Evolutionary conservation across 352 stramenopile genomes (phyloP).

Genomic region (Plasmopara muralis): DNA sequence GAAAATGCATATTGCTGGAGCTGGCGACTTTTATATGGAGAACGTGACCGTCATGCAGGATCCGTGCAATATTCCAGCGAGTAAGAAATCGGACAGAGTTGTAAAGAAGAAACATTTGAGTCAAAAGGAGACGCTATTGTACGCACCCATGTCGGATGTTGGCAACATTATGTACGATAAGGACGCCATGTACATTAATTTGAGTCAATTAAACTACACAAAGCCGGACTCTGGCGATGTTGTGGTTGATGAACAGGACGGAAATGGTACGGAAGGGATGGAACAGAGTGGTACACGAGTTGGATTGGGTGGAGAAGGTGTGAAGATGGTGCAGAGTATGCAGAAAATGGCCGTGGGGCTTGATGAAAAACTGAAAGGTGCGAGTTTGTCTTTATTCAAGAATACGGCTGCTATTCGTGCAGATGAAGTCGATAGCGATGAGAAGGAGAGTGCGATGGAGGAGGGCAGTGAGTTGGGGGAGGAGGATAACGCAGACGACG

Average conservation of each 20-base stretch:
- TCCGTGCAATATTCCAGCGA: constrained; percentile 91
- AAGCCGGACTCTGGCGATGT: constrained; percentile 85
- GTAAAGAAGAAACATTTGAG: constrained; percentile 86
- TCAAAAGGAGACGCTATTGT: constrained; percentile 92
- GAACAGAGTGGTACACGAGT: constrained; percentile 26
- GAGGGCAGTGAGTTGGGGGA: too few relatives aligned
- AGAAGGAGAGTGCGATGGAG: constrained; percentile 32
- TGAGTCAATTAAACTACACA: constrained; percentile 92
- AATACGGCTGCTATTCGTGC: constrained; percentile 79
- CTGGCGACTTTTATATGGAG: constrained; percentile 96
- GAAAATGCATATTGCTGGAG: constrained; percentile 97
- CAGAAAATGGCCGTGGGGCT: constrained; percentile 88
- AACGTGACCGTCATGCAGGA: constrained; percentile 93
- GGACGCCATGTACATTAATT: constrained; percentile 99
- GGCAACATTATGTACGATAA: constrained; percentile 98
- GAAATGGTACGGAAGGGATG: constrained; percentile 19
- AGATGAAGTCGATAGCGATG: constrained; percentile 69
- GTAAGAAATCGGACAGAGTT: constrained; percentile 43
- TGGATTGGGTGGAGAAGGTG: constrained; percentile 65
- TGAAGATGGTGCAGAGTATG: constrained; percentile 93
- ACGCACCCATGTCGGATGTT: constrained; percentile 90
- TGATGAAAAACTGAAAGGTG: constrained; percentile 92
- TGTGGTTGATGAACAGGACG: constrained; percentile 47
- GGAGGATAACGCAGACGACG: constrained; percentile 38
- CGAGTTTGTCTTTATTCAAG: constrained; percentile 95